Evolutionary conservation across 768 basidiomycete species (phyloP).

Genomic region (Dentipellis sp.): DNA sequence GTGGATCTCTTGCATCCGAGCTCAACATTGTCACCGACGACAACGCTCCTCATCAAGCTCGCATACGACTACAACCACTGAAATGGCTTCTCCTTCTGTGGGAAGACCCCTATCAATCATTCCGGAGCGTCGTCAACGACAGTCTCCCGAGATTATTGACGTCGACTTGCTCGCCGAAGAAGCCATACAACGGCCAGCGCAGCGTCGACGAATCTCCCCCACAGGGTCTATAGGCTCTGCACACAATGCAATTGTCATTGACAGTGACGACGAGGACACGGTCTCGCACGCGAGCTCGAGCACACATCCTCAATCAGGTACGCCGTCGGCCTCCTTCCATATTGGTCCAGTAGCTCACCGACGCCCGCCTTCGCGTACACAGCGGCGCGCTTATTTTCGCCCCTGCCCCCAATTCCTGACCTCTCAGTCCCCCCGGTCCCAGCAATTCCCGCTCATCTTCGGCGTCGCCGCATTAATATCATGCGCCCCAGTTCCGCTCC

Average conservation of each 20-base stretch:
- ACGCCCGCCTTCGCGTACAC: too few relatives aligned
- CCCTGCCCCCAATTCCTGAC: constrained; percentile 10
- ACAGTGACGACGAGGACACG: constrained; percentile 30
- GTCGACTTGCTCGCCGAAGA: constrained; percentile 33
- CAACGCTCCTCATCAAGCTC: not conserved
- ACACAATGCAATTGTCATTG: constrained; percentile 23
- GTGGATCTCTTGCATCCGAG: not conserved
- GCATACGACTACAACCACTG: not conserved
- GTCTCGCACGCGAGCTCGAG: not conserved
- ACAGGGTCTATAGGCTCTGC: not conserved
- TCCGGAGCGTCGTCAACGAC: constrained; percentile 10
- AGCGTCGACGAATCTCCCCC: constrained; percentile 2
- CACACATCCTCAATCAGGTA: constrained; percentile 6
- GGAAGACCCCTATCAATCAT: not conserved
- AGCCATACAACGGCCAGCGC: constrained; percentile 15
- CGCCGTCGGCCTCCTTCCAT: constrained; percentile 15
- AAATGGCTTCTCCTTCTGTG: not conserved
- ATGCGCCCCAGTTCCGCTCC: not conserved
- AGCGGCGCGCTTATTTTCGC: constrained; percentile 10
- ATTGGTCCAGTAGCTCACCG: not conserved
- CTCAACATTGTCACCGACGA: not conserved
- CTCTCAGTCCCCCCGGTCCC: constrained; percentile 49
- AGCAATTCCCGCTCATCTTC: constrained; percentile 30
- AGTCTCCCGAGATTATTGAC: constrained; percentile 29
- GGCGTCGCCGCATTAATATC: constrained; percentile 11